Evolutionary conservation across 306 rosid genomes (phyloP).

Genomic region (Fragaria iinumae): DNA sequence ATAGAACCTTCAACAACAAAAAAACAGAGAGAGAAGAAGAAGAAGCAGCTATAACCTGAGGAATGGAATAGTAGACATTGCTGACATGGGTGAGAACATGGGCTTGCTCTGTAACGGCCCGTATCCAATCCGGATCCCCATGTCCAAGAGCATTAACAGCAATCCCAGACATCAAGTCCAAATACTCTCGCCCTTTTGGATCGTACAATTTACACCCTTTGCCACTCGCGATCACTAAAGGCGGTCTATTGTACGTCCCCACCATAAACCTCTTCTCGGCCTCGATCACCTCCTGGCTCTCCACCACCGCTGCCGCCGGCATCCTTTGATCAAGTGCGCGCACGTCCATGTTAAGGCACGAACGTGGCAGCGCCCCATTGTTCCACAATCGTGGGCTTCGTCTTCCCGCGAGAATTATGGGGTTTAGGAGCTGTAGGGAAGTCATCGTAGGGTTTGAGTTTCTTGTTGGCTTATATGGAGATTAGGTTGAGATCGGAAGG

Average conservation of each 20-base stretch:
- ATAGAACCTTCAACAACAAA: not conserved
- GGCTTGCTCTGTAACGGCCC: slow-evolving; percentile 18
- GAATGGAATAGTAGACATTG: slow-evolving; percentile 16
- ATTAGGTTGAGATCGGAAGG: not conserved
- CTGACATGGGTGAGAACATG: slow-evolving; percentile 12
- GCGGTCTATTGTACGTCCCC: slow-evolving; percentile 12
- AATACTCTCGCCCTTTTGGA: slow-evolving; percentile 14
- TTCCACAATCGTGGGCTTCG: not conserved
- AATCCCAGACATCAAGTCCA: slow-evolving; percentile 18
- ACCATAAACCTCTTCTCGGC: slow-evolving; percentile 15
- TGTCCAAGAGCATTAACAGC: slow-evolving; percentile 19
- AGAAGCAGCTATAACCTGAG: not conserved
- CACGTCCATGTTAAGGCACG: slow-evolving; percentile 9
- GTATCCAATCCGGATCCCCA: slow-evolving; percentile 14
- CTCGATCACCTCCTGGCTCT: slow-evolving; percentile 22
- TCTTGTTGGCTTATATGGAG: not conserved
- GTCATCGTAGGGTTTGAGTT: not conserved
- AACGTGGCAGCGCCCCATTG: not conserved
- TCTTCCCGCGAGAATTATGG: not conserved
- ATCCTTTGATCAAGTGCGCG: not conserved
- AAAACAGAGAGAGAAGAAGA: no score
- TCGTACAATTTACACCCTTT: slow-evolving; percentile 21
- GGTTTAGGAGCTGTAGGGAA: not conserved
- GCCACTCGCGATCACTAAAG: slow-evolving; percentile 7
- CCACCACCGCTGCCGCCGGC: not conserved